Conservation (phyloP, 495 filamentous ascomycete genomes). For the Aspergillus egyptiacus region DNA sequence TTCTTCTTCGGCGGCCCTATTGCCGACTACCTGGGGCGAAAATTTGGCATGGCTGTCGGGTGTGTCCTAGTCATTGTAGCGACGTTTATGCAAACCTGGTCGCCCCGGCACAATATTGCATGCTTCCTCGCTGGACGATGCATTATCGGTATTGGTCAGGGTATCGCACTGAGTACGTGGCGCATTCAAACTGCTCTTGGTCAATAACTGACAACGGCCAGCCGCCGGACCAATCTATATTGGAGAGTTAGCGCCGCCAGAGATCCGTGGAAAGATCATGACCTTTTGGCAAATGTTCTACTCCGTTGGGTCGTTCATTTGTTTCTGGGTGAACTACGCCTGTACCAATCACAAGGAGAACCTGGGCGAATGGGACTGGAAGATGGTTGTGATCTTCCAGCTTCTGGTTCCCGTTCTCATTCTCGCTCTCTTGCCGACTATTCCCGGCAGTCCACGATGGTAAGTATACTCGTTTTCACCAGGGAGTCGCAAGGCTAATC, state of each 20-base stretch:
- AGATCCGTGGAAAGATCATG: conserved; percentile 60
- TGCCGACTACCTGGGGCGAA: conserved; percentile 53
- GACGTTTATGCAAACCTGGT: conserved; percentile 57
- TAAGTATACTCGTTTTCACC: conserved; percentile 7
- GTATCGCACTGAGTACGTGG: conserved; percentile 54
- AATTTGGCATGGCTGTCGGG: conserved; percentile 52
- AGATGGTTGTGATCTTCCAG: conserved; percentile 58
- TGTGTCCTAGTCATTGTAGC: conserved; percentile 53
- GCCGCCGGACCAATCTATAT: conserved; percentile 58
- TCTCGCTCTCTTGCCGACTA: conserved; percentile 46
- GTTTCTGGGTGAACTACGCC: conserved; percentile 56
- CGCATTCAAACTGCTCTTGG: not conserved
- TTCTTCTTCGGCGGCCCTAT: conserved; percentile 54
- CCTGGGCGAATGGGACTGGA: conserved; percentile 58
- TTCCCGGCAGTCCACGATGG: conserved; percentile 57
- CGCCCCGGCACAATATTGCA: conserved; percentile 49
- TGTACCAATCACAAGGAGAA: conserved; percentile 44
- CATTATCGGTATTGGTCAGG: conserved; percentile 60
- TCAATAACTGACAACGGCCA: conserved; percentile 13
- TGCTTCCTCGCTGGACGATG: conserved; percentile 57
- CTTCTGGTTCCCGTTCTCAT: conserved; percentile 51
- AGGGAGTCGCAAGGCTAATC: conserved; percentile 1
- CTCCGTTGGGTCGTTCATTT: conserved; percentile 57
- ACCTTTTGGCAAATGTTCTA: conserved; percentile 66
- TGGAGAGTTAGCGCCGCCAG: conserved; percentile 51